phyloP scores from a whole-genome alignment of 768 basidiomycete species.

The Termitomyces sp. region DNA sequence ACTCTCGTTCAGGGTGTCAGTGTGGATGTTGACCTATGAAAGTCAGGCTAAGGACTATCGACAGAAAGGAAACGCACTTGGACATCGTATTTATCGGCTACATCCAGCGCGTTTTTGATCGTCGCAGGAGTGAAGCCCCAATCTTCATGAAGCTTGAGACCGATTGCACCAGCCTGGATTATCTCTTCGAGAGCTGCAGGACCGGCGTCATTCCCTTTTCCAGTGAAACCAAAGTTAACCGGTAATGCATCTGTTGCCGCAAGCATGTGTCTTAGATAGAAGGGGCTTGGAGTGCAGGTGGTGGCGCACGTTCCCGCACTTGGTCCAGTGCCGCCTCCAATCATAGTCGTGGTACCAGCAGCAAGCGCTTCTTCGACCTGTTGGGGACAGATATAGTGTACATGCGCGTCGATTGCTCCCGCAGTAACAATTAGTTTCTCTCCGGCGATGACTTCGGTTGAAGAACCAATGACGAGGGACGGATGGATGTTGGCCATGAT shows the following conservation, averaged over 20 bases:
- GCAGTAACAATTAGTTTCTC: constrained; percentile 94
- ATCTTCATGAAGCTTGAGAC: constrained; percentile 95
- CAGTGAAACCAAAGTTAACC: constrained; percentile 93
- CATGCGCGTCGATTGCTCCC: constrained; percentile 87
- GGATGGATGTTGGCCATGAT: constrained; percentile 78
- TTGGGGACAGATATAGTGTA: constrained; percentile 95
- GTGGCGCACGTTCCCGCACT: constrained; percentile 88
- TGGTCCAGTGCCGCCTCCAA: constrained; percentile 96
- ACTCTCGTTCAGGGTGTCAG: constrained; percentile 95
- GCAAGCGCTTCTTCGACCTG: constrained; percentile 83
- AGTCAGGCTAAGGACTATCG: not conserved
- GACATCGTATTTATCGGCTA: constrained; percentile 90
- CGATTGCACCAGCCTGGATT: constrained; percentile 26
- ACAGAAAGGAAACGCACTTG: constrained; percentile 48
- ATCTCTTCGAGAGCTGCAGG: constrained; percentile 48
- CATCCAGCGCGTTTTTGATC: constrained; percentile 70
- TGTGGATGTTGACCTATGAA: constrained; percentile 83
- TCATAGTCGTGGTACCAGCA: constrained; percentile 85
- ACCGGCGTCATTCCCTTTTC: constrained; percentile 93
- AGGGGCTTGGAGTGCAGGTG: constrained; percentile 88
- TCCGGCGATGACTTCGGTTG: constrained; percentile 94
- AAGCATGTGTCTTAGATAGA: constrained; percentile 89
- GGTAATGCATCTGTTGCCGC: constrained; percentile 85
- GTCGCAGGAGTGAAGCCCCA: constrained; percentile 90
- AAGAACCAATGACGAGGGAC: constrained; percentile 76